Percentiles rank a stretch among this genome's conserved stretches.
Evolutionary conservation across 2,329 filamentous ascomycete genomes (phyloP).

Genomic region (Alternaria sp.): DNA sequence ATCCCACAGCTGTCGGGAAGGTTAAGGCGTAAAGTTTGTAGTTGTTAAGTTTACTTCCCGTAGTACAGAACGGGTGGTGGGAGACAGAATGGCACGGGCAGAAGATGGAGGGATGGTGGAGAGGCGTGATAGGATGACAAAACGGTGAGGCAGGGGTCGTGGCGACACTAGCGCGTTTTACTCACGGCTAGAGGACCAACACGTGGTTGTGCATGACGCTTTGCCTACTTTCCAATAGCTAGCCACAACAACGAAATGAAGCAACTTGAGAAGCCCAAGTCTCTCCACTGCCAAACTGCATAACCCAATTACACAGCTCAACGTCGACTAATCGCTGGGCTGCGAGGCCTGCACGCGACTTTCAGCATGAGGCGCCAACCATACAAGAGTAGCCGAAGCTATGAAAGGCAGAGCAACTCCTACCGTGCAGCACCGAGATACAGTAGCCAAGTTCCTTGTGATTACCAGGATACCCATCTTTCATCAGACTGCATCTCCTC

Average conservation of each 20-base stretch:
- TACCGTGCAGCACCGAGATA: background rate
- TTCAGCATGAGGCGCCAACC: slow-evolving; percentile 10
- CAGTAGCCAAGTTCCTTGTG: background rate
- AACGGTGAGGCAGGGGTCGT: background rate
- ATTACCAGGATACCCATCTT: slow-evolving; percentile 5
- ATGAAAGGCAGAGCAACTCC: slow-evolving; percentile 3
- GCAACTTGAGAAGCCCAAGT: slow-evolving; percentile 1
- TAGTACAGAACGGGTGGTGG: background rate
- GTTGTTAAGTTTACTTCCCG: background rate
- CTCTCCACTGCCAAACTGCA: slow-evolving; percentile 1
- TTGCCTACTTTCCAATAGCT: slow-evolving; percentile 1
- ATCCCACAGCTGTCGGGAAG: background rate
- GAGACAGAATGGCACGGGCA: background rate
- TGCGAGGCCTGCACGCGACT: background rate
- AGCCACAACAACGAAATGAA: slow-evolving; percentile 10
- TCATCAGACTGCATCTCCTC: slow-evolving; percentile 15
- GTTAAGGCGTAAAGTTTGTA: background rate
- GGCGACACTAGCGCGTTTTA: background rate
- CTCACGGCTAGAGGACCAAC: slow-evolving; percentile 15
- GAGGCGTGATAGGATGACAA: background rate
- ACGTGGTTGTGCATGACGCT: slow-evolving; percentile 18
- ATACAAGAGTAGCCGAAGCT: slow-evolving; percentile 1
- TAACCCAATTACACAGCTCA: slow-evolving; percentile 5
- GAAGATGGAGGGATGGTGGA: background rate
- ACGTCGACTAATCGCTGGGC: background rate